Base-by-base conservation (phyloP, 202 grass and related monocot genomes). In the Carex sylvatica region DNA sequence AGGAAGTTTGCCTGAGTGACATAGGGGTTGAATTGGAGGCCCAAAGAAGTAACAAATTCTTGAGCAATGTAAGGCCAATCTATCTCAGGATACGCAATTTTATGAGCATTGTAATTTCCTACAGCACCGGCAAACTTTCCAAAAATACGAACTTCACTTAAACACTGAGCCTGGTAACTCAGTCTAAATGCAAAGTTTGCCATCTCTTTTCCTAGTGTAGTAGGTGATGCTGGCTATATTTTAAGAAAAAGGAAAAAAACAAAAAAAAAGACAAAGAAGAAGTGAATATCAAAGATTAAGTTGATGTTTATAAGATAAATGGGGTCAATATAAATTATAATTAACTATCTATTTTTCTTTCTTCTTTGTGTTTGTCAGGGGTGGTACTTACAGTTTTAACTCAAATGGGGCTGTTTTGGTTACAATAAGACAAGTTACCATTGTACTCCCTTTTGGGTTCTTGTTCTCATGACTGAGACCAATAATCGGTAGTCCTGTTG, bases 151-250 rank as follows among this genome's bases (percentile, higher is more conserved):
- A 93, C 85, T 73, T 91, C 87, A 3, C 60, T 79, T 70, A 95
- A 90, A 81, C 82, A 70, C 77, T 89, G 85, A 70, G 89, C 87
- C 61, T 87, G 72, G 78, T 90, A 88, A 87, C 64, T 88, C 54
- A 95, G 84, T 85, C 91, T 98, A 65, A 80, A 84, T 54, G 62
- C 91, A 86, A 93, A 95, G 84, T 95, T 98, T 54, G 92, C 92
- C 95, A 98, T 93, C 85, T 98, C 92, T 71, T 98, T 98, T 70
- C 92, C 95, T 73, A 98, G 69, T 22, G 92, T 98, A 78, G 95
- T 91, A 83, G 92, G 91, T 63, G 95, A 98, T 71, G 95, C 95
- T 65, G 92, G 89, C 92, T 98, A 87, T 81, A 98, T 16, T 5
- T 13, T 12, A 49, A 26, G 61, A 82, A 80, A 68, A 49, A 47